Conservation (phyloP, 768 basidiomycete genomes). For the Gelatoporia subvermispora region DNA sequence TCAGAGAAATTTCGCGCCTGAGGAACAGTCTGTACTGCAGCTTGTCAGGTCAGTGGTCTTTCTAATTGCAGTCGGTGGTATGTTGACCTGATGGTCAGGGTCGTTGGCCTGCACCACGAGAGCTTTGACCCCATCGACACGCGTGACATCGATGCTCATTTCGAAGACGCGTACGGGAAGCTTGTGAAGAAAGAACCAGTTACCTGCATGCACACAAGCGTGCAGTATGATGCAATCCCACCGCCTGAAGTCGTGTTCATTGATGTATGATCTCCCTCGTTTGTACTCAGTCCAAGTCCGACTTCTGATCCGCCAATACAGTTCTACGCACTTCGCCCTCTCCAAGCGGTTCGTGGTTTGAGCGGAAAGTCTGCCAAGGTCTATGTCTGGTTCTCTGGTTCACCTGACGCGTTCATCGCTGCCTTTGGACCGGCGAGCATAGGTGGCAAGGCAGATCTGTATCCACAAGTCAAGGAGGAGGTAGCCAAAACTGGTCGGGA, state of each 20-base stretch:
- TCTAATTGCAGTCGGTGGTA: too few relatives aligned
- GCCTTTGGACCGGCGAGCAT: background rate
- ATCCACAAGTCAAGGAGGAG: background rate
- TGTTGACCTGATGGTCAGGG: conserved; percentile 5
- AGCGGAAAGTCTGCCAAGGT: conserved; percentile 7
- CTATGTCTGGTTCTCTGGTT: background rate
- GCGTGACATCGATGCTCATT: conserved; percentile 1
- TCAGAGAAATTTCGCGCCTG: conserved; percentile 2
- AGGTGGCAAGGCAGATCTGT: background rate
- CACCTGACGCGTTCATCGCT: background rate
- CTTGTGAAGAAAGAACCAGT: conserved; percentile 3
- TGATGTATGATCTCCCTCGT: conserved; percentile 9
- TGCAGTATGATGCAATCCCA: background rate
- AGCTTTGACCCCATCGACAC: background rate
- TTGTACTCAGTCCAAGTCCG: too few relatives aligned
- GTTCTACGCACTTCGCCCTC: conserved; percentile 5
- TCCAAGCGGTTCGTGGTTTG: background rate
- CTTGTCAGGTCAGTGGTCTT: conserved; percentile 7
- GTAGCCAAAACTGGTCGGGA: background rate
- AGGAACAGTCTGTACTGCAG: background rate
- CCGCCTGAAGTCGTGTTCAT: conserved; percentile 9
- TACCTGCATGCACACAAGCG: conserved; percentile 5
- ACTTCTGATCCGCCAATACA: background rate
- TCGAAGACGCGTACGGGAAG: conserved; percentile 4
- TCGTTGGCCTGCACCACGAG: conserved; percentile 4